Evolutionary conservation across 345 rosid genomes (phyloP).

Genomic region (Acer yangbiense): DNA sequence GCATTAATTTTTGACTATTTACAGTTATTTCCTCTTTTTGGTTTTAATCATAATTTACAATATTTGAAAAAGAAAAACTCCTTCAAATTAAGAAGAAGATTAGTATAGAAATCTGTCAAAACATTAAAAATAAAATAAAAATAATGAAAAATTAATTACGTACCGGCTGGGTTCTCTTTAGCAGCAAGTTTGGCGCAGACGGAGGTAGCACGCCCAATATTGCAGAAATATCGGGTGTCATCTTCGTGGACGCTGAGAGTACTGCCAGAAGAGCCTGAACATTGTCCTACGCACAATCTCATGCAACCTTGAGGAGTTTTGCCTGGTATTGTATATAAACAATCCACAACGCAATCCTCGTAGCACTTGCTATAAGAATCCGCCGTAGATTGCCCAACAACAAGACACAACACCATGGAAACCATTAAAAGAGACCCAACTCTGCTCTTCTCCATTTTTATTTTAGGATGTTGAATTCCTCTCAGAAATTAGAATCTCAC

Average conservation of each 20-base stretch:
- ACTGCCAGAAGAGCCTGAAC: conserved; percentile 16
- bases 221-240: conserved; percentile 25
- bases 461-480: not conserved
- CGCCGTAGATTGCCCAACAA: conserved; percentile 26
- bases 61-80: too few species aligned
- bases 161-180: conserved; percentile 26
- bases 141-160: too few species aligned
- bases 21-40: too few species aligned
- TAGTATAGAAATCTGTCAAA: too few species aligned
- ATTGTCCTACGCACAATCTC: conserved; percentile 32
- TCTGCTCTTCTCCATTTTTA: not conserved
- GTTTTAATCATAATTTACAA: too few species aligned
- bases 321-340: conserved; percentile 5
- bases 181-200: conserved; percentile 35
- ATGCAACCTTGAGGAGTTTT: not conserved
- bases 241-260: not conserved
- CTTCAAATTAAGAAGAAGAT: too few species aligned
- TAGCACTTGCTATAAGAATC: conserved; percentile 26
- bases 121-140: too few species aligned
- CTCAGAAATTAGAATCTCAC: too few species aligned
- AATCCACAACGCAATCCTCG: conserved; percentile 22
- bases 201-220: conserved; percentile 35
- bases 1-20: too few species aligned
- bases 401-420: conserved; percentile 25
- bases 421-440: conserved; percentile 2